These are phyloP conservation scores for Isoetes taiwanensis DNA, from an alignment of 75 land plant species.

Conservation along the genomic window DNA sequence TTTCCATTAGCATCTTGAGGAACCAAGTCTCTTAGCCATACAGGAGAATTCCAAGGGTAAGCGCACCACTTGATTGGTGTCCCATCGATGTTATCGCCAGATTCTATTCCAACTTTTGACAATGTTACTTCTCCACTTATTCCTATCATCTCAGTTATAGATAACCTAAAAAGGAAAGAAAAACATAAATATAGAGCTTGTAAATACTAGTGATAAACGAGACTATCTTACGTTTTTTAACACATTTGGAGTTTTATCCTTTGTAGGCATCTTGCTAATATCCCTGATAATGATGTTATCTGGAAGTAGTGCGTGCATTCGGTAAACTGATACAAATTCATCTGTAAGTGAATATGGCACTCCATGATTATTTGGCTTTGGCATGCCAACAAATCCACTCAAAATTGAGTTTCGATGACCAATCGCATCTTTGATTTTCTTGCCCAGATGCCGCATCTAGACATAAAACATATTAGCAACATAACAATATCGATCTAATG, in stretches of 20 bases:
- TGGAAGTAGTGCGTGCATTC: constrained; percentile 54
- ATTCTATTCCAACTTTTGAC: constrained; percentile 26
- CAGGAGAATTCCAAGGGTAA: constrained; percentile 54
- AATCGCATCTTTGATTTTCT: constrained; percentile 38
- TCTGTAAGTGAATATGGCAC: constrained; percentile 67
- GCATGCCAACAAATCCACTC: constrained; percentile 45
- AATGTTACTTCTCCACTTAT: constrained; percentile 27
- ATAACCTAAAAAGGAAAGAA: too few species aligned
- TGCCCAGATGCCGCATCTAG: constrained; percentile 68
- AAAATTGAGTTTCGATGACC: constrained; percentile 32
- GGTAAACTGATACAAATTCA: constrained; percentile 49
- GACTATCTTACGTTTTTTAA: constrained; percentile 36
- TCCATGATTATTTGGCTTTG: constrained; percentile 45
- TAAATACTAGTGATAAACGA: too few species aligned
- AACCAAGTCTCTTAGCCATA: constrained; percentile 39
- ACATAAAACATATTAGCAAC: background rate
- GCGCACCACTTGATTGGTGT: constrained; percentile 47
- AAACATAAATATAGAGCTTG: too few species aligned
- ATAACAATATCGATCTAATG: background rate
- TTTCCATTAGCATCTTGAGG: constrained; percentile 39
- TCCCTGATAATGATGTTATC: constrained; percentile 32
- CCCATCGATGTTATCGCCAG: constrained; percentile 35
- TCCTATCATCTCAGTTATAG: constrained; percentile 30
- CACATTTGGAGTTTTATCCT: constrained; percentile 18
- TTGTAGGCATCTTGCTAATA: constrained; percentile 12